Conservation (phyloP, 177 flowering plant species). For the Vitis hybrid region DNA sequence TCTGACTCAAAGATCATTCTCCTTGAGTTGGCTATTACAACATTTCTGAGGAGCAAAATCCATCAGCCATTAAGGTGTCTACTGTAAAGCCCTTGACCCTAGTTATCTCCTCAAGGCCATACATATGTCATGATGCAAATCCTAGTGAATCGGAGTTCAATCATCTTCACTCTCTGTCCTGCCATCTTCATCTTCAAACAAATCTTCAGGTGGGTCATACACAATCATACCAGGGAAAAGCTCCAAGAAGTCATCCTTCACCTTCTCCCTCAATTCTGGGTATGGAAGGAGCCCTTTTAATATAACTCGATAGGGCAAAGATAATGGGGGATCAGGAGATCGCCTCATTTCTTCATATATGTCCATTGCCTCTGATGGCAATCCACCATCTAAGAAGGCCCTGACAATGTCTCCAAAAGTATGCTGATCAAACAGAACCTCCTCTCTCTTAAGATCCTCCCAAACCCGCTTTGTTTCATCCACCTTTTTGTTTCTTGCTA, state of each 20-base stretch:
- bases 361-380: slow-evolving; percentile 77
- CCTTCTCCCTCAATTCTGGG: slow-evolving; percentile 87
- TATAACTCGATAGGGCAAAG: slow-evolving; percentile 83
- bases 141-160: neutral
- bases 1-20: too few species aligned
- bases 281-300: slow-evolving; percentile 87
- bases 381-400: slow-evolving; percentile 63
- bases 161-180: slow-evolving; percentile 34
- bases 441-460: slow-evolving; percentile 76
- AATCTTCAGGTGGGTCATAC: slow-evolving; percentile 85
- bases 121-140: too few species aligned
- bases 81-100: too few species aligned
- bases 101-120: too few species aligned
- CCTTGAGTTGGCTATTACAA: too few species aligned
- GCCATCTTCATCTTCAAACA: slow-evolving; percentile 51
- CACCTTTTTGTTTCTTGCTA: slow-evolving; percentile 75
- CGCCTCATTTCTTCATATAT: slow-evolving; percentile 84
- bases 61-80: too few species aligned
- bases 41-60: too few species aligned
- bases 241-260: slow-evolving; percentile 82
- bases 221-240: slow-evolving; percentile 81
- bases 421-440: slow-evolving; percentile 86
- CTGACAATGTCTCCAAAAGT: slow-evolving; percentile 85
- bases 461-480: slow-evolving; percentile 68
- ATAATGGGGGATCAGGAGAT: slow-evolving; percentile 78